phyloP scores from a whole-genome alignment of 179 eudicot species.

The Silene vulgaris region DNA sequence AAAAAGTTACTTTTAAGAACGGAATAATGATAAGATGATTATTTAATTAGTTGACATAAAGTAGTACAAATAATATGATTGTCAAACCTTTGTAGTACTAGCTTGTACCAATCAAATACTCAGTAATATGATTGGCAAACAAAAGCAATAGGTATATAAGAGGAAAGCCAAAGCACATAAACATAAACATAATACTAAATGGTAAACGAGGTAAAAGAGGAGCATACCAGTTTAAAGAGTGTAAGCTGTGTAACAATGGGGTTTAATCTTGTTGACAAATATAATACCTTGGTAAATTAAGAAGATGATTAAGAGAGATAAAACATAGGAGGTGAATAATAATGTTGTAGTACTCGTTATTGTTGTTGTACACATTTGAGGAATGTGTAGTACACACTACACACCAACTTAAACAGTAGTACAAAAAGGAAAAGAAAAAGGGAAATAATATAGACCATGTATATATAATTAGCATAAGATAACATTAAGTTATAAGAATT shows the following conservation, averaged over 20 bases:
- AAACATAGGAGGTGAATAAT: conserved; percentile 1
- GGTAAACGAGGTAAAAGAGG: not conserved
- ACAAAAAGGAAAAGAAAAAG: no score
- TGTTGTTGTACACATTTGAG: conserved; percentile 14
- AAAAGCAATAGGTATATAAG: no score
- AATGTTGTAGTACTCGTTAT: no score
- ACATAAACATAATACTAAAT: not conserved
- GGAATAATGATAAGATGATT: not conserved
- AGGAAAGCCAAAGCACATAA: not conserved
- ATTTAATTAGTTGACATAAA: not conserved
- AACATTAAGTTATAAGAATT: conserved; percentile 1
- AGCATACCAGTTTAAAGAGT: not conserved
- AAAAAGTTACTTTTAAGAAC: not conserved
- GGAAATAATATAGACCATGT: not conserved
- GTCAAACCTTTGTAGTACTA: no score
- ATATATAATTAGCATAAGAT: conserved; percentile 1
- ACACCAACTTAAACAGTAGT: no score
- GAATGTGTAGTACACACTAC: conserved; percentile 11
- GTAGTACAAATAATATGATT: not conserved
- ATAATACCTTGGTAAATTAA: not conserved
- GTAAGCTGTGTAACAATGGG: not conserved
- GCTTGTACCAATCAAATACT: no score
- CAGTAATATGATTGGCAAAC: no score
- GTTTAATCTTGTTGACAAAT: conserved; percentile 3
- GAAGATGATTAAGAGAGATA: not conserved